These are phyloP conservation scores for Ashbya aceris DNA, from an alignment of 1,139 yeast genomes.

Conservation along the genomic window DNA sequence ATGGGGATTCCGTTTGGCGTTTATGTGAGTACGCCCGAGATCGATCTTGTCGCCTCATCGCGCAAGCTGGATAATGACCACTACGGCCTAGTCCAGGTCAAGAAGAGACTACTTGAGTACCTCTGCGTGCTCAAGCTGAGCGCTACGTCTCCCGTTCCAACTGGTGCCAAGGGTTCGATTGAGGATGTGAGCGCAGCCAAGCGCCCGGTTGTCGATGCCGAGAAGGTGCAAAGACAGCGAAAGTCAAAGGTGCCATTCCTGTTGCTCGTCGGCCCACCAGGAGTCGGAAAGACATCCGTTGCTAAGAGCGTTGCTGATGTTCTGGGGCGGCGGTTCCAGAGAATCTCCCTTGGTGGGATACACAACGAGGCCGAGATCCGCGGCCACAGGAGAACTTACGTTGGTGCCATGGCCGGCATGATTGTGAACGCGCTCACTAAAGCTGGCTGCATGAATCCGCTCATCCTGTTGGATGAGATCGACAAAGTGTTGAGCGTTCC, in stretches of 20 bases:
- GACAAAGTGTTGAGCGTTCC: constrained; percentile 60
- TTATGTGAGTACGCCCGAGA: constrained; percentile 14
- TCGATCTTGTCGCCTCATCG: constrained; percentile 49
- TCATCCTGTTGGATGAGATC: constrained; percentile 80
- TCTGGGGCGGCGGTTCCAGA: constrained; percentile 68
- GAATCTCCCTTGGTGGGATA: constrained; percentile 82
- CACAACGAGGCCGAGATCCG: constrained; percentile 86
- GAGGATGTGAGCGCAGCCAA: constrained; percentile 7
- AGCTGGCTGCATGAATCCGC: constrained; percentile 76
- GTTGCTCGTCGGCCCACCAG: constrained; percentile 88
- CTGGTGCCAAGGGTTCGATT: neutral
- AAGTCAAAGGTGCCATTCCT: constrained; percentile 49
- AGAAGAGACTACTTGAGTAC: constrained; percentile 72
- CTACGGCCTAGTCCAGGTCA: constrained; percentile 74
- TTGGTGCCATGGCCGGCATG: constrained; percentile 90
- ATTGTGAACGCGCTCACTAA: constrained; percentile 71
- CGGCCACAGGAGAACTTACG: constrained; percentile 89
- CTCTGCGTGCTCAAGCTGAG: constrained; percentile 61
- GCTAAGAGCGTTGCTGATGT: constrained; percentile 83
- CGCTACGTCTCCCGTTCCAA: constrained; percentile 6
- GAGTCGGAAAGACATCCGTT: constrained; percentile 87
- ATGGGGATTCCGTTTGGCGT: constrained; percentile 56
- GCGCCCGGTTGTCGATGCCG: constrained; percentile 1
- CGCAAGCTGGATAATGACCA: constrained; percentile 67
- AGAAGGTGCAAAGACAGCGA: neutral